Percentiles rank a stretch among this genome's conserved stretches.
These are phyloP conservation scores for Strombidium stylifer DNA, from an alignment of 73 alveolate species.

Conservation along the genomic window DNA sequence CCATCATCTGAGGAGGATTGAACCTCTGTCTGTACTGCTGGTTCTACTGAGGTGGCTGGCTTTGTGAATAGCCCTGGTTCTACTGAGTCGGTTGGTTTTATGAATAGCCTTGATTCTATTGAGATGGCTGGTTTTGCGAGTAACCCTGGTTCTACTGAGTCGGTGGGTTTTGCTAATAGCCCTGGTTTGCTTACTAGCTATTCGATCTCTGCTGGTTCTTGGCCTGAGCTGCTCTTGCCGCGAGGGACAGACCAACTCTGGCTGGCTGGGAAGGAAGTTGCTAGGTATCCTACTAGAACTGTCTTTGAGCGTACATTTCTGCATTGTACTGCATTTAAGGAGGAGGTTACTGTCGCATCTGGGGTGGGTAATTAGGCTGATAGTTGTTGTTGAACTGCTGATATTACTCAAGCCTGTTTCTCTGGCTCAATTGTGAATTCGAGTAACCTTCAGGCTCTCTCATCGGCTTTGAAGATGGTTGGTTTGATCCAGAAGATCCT, in stretches of 20 bases:
- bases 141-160: background rate
- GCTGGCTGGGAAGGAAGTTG: background rate
- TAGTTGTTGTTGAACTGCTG: conserved; percentile 7
- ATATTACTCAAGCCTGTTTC: background rate
- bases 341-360: conserved; percentile 3
- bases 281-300: background rate
- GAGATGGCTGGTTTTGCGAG: background rate
- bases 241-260: background rate
- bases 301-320: background rate
- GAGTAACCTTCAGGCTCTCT: background rate
- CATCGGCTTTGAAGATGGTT: too few relatives aligned
- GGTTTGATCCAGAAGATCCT: background rate
- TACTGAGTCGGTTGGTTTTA: background rate
- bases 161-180: background rate
- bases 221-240: conserved; percentile 1
- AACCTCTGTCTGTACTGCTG: background rate
- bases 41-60: background rate
- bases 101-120: background rate
- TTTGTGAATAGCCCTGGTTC: background rate
- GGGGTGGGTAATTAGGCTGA: conserved; percentile 1
- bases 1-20: background rate
- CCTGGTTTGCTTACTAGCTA: background rate
- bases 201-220: conserved; percentile 6
- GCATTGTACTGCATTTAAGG: background rate
- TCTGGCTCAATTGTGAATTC: background rate